A percentile compares a stretch with the other conserved stretches of the same genome.
These are phyloP conservation scores for Thraustochytrium striatum DNA, from an alignment of 352 stramenopile genomes.

Conservation along the genomic window DNA sequence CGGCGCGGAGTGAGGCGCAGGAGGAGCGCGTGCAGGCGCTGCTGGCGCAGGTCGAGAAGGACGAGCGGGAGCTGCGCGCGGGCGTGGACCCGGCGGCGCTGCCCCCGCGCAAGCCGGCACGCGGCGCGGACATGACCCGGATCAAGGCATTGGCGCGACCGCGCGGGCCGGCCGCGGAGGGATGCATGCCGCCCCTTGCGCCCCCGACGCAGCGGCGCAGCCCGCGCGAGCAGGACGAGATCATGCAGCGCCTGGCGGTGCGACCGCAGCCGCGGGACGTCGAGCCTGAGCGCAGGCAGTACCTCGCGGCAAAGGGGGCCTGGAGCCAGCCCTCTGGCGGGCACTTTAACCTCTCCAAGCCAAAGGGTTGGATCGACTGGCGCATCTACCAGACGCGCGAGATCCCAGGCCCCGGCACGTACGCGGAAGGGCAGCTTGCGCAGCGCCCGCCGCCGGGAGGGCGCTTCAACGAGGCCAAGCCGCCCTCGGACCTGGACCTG, in stretches of 20 bases:
- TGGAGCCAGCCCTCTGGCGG: slow-evolving; percentile 31
- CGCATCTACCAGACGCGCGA: slow-evolving; percentile 3
- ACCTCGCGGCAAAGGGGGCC: background rate
- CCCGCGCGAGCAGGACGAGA: background rate
- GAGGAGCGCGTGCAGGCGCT: no score
- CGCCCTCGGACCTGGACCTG: slow-evolving; percentile 14
- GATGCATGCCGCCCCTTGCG: background rate
- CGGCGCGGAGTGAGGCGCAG: no score
- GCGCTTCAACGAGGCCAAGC: slow-evolving; percentile 8
- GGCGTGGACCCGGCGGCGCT: no score
- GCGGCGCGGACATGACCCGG: slow-evolving; percentile 17
- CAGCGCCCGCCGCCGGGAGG: background rate
- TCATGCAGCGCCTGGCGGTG: background rate
- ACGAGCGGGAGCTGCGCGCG: no score
- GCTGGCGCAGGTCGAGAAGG: no score
- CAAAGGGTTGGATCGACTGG: slow-evolving; percentile 35
- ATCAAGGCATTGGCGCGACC: background rate
- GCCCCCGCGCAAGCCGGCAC: no score
- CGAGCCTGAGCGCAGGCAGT: background rate
- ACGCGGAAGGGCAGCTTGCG: background rate
- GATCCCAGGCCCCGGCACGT: background rate
- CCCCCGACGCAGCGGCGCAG: background rate
- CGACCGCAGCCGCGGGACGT: background rate
- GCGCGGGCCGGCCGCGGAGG: background rate
- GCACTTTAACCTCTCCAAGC: background rate